These are phyloP conservation scores for Aspergillus sp. DNA, from an alignment of 2,329 filamentous ascomycete genomes.

Conservation along the genomic window DNA sequence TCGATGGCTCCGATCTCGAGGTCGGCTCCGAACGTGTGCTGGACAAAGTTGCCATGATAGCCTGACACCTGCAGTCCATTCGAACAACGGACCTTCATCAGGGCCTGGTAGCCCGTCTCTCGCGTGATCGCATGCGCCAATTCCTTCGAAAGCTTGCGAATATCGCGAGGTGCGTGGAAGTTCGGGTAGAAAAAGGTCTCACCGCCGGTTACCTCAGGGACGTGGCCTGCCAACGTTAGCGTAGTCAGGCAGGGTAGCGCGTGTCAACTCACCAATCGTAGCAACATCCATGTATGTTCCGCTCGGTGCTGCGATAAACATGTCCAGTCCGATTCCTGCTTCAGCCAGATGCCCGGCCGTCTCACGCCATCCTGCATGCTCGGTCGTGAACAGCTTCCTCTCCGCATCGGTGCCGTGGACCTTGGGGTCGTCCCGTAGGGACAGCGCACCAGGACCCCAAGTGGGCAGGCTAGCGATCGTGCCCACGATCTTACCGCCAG, in stretches of 20 bases:
- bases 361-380: conserved; percentile 86
- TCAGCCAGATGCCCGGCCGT: conserved; percentile 84
- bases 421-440: conserved; percentile 85
- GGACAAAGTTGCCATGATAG: conserved; percentile 96
- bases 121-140: conserved; percentile 82
- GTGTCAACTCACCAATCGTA: conserved; percentile 68
- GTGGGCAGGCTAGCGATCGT: conserved; percentile 86
- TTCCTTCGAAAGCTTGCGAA: conserved; percentile 79
- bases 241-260: neutral
- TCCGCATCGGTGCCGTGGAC: conserved; percentile 83
- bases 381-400: conserved; percentile 87
- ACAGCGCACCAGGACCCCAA: conserved; percentile 82
- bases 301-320: conserved; percentile 89
- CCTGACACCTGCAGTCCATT: conserved; percentile 89
- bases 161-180: conserved; percentile 84
- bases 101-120: conserved; percentile 90
- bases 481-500: conserved; percentile 89
- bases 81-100: conserved; percentile 98
- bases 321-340: conserved; percentile 82
- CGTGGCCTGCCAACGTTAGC: conserved; percentile 61
- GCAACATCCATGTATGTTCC: conserved; percentile 92
- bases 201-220: conserved; percentile 85
- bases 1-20: conserved; percentile 91
- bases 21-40: conserved; percentile 92
- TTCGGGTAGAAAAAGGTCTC: conserved; percentile 98